A percentile compares a stretch with the other conserved stretches of the same genome.
These are phyloP conservation scores for Melanopsichium pennsylvanicum DNA, from an alignment of 1,284 basidiomycete species.

Conservation along the genomic window DNA sequence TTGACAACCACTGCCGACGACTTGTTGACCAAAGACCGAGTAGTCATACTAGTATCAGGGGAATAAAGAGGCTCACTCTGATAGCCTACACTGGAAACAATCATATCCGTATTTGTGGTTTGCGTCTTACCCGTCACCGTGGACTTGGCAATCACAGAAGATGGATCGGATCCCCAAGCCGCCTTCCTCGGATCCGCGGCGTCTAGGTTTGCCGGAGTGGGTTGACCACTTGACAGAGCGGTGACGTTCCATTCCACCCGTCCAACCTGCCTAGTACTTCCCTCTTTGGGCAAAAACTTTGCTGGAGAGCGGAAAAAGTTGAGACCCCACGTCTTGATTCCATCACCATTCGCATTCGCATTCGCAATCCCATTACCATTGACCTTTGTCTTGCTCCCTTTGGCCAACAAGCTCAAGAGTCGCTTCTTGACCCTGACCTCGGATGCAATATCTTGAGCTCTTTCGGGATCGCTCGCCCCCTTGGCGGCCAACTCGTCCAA, in stretches of 20 bases:
- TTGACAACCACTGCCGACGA: neutral
- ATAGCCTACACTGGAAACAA: constrained; percentile 89
- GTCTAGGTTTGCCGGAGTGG: constrained; percentile 20
- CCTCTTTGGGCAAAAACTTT: constrained; percentile 27
- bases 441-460: constrained; percentile 26
- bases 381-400: constrained; percentile 72
- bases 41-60: no score
- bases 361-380: no score
- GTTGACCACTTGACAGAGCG: constrained; percentile 9
- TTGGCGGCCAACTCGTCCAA: constrained; percentile 43
- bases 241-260: constrained; percentile 55
- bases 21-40: no score
- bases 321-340: constrained; percentile 52
- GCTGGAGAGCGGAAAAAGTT: constrained; percentile 57
- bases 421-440: constrained; percentile 68
- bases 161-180: constrained; percentile 20
- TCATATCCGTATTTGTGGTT: constrained; percentile 75
- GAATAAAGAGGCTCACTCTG: constrained; percentile 72
- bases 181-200: constrained; percentile 28
- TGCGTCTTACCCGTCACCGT: constrained; percentile 72
- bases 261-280: constrained; percentile 8
- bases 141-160: constrained; percentile 6
- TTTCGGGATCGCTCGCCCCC: neutral
- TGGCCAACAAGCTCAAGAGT: constrained; percentile 72
- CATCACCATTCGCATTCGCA: no score